phyloP scores from a whole-genome alignment of 2,329 filamentous ascomycete genomes.

The Bertia moriformis region DNA sequence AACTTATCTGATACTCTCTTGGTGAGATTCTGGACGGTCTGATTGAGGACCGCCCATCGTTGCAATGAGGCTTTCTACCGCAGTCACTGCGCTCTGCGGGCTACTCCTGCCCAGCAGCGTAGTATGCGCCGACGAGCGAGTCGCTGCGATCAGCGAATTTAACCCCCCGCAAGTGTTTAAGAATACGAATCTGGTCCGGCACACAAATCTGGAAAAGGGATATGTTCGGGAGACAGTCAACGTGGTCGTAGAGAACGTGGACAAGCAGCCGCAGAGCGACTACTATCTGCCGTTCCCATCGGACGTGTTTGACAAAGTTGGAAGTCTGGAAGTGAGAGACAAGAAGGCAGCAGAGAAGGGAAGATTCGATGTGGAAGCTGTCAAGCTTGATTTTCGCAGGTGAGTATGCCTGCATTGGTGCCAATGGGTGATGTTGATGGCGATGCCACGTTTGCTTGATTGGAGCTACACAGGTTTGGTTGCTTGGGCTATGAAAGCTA shows the following conservation, averaged over 20 bases:
- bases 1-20: neutral
- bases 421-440: neutral
- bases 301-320: slow-evolving; percentile 41
- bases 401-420: slow-evolving; percentile 4
- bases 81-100: slow-evolving; percentile 1
- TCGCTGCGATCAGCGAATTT: slow-evolving; percentile 34
- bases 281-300: slow-evolving; percentile 58
- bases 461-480: neutral
- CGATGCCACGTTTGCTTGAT: slow-evolving; percentile 1
- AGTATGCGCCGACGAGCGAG: neutral
- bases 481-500: slow-evolving; percentile 2
- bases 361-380: slow-evolving; percentile 40
- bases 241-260: slow-evolving; percentile 57
- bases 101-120: neutral
- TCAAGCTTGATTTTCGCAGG: slow-evolving; percentile 29
- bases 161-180: slow-evolving; percentile 56
- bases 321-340: slow-evolving; percentile 54
- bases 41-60: neutral
- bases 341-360: slow-evolving; percentile 46
- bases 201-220: slow-evolving; percentile 56
- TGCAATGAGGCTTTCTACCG: neutral
- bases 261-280: slow-evolving; percentile 44
- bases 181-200: slow-evolving; percentile 55
- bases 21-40: neutral
- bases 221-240: slow-evolving; percentile 57